phyloP scores from a whole-genome alignment of 805 yeast genomes.

The Monosporozyma unispora region DNA sequence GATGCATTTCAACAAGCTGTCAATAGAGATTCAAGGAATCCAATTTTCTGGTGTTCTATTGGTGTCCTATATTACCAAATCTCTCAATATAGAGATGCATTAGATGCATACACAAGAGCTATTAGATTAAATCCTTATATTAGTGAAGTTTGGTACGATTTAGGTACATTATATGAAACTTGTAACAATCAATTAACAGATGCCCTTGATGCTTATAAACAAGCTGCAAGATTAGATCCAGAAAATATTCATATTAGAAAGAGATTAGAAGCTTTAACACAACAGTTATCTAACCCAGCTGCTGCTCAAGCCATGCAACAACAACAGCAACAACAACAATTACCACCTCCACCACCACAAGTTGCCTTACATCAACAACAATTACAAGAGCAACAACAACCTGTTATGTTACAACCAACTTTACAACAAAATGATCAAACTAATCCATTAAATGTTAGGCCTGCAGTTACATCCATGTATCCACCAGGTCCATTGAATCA shows the following conservation, averaged over 20 bases:
- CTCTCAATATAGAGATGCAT: conserved; percentile 90
- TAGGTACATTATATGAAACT: conserved; percentile 93
- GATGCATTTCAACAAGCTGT: conserved; percentile 99
- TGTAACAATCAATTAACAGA: conserved; percentile 93
- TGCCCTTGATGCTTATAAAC: conserved; percentile 93
- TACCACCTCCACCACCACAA: conserved; percentile 5
- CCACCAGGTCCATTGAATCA: conserved; percentile 12
- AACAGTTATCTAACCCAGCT: conserved; percentile 33
- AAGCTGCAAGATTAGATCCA: conserved; percentile 93
- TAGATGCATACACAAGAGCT: conserved; percentile 96
- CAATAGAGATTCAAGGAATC: conserved; percentile 90
- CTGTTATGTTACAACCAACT: conserved; percentile 28
- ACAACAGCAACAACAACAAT: conserved; percentile 6
- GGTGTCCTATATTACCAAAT: conserved; percentile 96
- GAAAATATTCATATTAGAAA: conserved; percentile 90
- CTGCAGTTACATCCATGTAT: conserved; percentile 13
- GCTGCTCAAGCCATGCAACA: conserved; percentile 8
- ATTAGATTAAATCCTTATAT: conserved; percentile 92
- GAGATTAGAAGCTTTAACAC: conserved; percentile 75
- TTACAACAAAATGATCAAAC: conserved; percentile 25
- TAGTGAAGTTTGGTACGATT: conserved; percentile 96
- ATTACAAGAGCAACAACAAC: conserved; percentile 12
- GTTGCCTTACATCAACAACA: conserved; percentile 2
- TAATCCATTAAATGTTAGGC: conserved; percentile 26
- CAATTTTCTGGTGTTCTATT: conserved; percentile 94